Conservation (phyloP, 2,329 filamentous ascomycete genomes). For the Daldinia sp. region DNA sequence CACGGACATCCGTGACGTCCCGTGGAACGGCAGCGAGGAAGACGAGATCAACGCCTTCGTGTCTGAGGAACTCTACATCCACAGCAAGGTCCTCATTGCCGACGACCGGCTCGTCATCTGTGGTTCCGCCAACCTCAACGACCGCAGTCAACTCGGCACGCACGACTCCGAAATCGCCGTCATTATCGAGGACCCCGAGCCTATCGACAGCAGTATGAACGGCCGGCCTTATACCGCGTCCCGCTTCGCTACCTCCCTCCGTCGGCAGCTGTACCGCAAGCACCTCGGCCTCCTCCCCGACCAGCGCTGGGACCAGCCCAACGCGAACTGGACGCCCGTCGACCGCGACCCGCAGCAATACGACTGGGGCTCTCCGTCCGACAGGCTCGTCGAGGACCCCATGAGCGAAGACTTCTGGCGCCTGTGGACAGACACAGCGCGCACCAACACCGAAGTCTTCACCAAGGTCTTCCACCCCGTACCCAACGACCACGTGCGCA, state of each 20-base stretch:
- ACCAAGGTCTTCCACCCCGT: constrained; percentile 82
- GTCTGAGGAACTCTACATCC: constrained; percentile 74
- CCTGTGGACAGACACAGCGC: constrained; percentile 78
- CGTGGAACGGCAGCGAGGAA: constrained; percentile 64
- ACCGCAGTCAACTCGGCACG: constrained; percentile 82
- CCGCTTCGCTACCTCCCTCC: constrained; percentile 79
- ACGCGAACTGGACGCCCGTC: constrained; percentile 81
- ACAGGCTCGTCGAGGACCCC: constrained; percentile 77
- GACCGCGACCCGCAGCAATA: constrained; percentile 75
- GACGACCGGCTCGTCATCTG: constrained; percentile 89
- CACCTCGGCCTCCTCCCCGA: constrained; percentile 84
- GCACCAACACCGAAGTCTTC: constrained; percentile 82
- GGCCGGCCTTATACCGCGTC: constrained; percentile 76
- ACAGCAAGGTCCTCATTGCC: constrained; percentile 88
- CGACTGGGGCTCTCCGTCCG: constrained; percentile 73
- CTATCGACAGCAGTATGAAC: constrained; percentile 76
- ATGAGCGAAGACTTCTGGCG: constrained; percentile 72
- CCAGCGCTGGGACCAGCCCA: constrained; percentile 71
- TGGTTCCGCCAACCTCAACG: constrained; percentile 90
- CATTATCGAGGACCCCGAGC: constrained; percentile 79
- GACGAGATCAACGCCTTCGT: constrained; percentile 68
- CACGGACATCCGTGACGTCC: constrained; percentile 67
- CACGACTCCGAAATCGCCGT: constrained; percentile 93
- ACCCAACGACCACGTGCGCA: constrained; percentile 72
- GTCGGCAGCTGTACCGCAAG: constrained; percentile 88